Percentiles rank a stretch among this genome's conserved stretches.
phyloP scores from a whole-genome alignment of 805 yeast genomes.

The Yarrowia porcina region DNA sequence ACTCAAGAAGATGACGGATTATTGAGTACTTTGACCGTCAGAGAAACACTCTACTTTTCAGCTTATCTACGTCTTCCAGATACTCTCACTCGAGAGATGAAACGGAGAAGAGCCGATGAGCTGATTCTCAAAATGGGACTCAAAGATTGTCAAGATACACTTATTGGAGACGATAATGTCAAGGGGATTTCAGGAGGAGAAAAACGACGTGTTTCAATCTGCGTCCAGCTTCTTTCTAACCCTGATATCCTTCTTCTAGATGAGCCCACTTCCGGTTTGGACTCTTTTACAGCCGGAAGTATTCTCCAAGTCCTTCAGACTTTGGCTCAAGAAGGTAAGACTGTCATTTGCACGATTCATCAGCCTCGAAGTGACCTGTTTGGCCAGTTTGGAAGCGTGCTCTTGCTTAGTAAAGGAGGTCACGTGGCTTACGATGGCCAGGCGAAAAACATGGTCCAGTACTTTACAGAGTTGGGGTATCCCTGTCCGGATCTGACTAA shows the following conservation, averaged over 20 bases:
- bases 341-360: slow-evolving; percentile 74
- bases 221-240: slow-evolving; percentile 67
- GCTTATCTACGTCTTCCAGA: slow-evolving; percentile 63
- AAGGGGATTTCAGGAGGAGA: slow-evolving; percentile 79
- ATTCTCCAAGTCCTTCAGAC: slow-evolving; percentile 58
- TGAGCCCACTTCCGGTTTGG: slow-evolving; percentile 89
- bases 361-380: slow-evolving; percentile 75
- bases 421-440: slow-evolving; percentile 64
- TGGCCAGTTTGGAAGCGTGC: slow-evolving; percentile 62
- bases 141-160: slow-evolving; percentile 69
- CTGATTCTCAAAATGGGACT: slow-evolving; percentile 68
- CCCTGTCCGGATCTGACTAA: slow-evolving; percentile 60
- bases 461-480: slow-evolving; percentile 51
- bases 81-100: slow-evolving; percentile 42
- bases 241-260: slow-evolving; percentile 73
- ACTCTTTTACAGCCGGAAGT: slow-evolving; percentile 70
- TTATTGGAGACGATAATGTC: slow-evolving; percentile 57
- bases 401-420: slow-evolving; percentile 72
- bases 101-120: slow-evolving; percentile 48
- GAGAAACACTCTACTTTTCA: slow-evolving; percentile 70
- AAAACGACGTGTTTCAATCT: slow-evolving; percentile 78
- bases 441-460: slow-evolving; percentile 44
- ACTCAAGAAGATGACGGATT: slow-evolving; percentile 77
- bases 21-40: slow-evolving; percentile 66
- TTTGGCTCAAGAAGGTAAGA: slow-evolving; percentile 56